phyloP scores from a whole-genome alignment of 306 rosid genomes.

The Rosa lucieae region DNA sequence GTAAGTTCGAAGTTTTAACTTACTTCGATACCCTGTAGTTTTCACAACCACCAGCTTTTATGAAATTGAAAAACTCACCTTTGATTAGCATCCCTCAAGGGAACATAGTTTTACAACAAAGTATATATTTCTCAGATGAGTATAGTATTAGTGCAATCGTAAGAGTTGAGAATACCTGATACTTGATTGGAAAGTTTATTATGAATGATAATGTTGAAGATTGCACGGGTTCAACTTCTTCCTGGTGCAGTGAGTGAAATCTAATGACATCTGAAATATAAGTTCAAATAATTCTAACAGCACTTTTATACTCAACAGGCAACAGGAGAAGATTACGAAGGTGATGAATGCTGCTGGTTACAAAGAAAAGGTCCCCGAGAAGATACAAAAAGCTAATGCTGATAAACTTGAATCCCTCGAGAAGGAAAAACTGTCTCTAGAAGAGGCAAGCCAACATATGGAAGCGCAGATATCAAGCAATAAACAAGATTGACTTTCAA shows the following conservation, averaged over 20 bases:
- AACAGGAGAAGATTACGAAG: conserved; percentile 64
- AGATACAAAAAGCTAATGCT: conserved; percentile 52
- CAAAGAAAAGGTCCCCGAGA: conserved; percentile 61
- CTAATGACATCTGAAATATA: neutral
- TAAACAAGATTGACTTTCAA: neutral
- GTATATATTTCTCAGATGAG: neutral
- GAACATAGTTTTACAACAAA: neutral
- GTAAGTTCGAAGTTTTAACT: conserved; percentile 29
- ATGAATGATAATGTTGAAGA: neutral
- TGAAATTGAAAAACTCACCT: neutral
- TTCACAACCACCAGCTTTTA: neutral
- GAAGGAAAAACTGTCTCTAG: conserved; percentile 64
- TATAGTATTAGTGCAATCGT: neutral
- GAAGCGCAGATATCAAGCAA: conserved; percentile 28
- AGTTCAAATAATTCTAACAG: neutral
- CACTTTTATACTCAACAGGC: conserved; percentile 27
- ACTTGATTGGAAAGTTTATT: neutral
- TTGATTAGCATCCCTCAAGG: neutral
- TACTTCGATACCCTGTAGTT: neutral
- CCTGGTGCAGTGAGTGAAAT: neutral
- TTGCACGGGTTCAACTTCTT: neutral
- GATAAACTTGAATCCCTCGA: conserved; percentile 61
- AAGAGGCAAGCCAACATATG: conserved; percentile 55
- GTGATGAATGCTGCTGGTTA: conserved; percentile 63
- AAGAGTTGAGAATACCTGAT: neutral